Evolutionary conservation across 495 filamentous ascomycete species (phyloP), one percentile per base, ranked within the genome.

Genomic region (Podospora tetraspora): DNA sequence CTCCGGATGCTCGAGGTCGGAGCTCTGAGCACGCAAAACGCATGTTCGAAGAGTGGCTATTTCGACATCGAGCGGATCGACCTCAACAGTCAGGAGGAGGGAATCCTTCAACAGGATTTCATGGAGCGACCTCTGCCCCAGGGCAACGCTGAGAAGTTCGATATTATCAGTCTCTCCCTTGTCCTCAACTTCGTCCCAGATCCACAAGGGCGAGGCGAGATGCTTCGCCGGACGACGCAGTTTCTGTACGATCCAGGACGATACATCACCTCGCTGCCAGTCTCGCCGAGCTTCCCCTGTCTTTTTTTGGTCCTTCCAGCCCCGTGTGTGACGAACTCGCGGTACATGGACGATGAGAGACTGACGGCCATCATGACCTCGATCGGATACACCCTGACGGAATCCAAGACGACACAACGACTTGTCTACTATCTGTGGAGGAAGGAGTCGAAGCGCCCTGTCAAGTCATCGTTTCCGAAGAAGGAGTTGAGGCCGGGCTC

Each of bases 121-220:
- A 98, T 99, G 94, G 80, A 91, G 74, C 83, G 92, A 37, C 91
- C 93, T 8, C 78, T 95, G 21, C 94, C 94, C 0, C 64, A 62
- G 9, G 72, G 79, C 62, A 81, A 85, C 32, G 77, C 80, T 0
- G 89, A 94, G 58, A 80, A 79, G 30, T 98, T 97, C 74, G 90
- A 99, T 75, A 83, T 97, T 58, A 89, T 99, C 73, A 95, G 91
- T 69, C 84, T 99, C n/a, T 96, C 92, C 1, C 81, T 99, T 62
- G 96, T 99, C 10, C 84, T 99, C 23, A 99, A 99, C 78, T 99
- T 91, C 75, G 93, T 97, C 25, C 89, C 93, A 11, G 86, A 91
- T 70, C 83, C 92, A 16, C 79, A 76, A n/a, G 85, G 80, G 22
- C 85, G 93, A 70, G 95, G 95, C 12, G 88, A 91, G 67, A 99